Percentiles rank a stretch among this genome's conserved stretches.
Evolutionary conservation across 768 basidiomycete genomes (phyloP).

Genomic region (Suillus weaverae): DNA sequence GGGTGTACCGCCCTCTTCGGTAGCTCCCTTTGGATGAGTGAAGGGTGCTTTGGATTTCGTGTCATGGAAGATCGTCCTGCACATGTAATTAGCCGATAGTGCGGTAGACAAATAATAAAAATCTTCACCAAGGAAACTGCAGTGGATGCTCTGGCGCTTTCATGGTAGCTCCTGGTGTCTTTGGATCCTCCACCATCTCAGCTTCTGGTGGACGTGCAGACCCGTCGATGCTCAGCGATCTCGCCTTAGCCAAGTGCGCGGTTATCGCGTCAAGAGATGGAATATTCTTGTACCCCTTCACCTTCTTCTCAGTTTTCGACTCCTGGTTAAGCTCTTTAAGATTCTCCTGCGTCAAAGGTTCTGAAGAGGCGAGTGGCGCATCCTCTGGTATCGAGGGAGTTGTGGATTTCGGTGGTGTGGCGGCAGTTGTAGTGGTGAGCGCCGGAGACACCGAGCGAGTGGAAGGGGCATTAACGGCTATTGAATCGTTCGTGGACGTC

Average conservation of each 20-base stretch:
- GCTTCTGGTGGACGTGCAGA: constrained; percentile 72
- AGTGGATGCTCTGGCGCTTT: constrained; percentile 78
- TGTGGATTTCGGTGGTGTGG: constrained; percentile 43
- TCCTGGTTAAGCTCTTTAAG: constrained; percentile 66
- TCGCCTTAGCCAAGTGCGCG: constrained; percentile 69
- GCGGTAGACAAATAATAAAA: constrained; percentile 21
- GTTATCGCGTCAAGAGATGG: constrained; percentile 86
- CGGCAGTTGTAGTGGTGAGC: constrained; percentile 43
- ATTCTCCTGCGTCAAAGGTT: constrained; percentile 63
- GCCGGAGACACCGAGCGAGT: constrained; percentile 71
- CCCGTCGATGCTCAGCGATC: constrained; percentile 58
- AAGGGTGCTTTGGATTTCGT: constrained; percentile 71
- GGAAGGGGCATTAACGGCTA: constrained; percentile 62
- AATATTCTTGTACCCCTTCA: constrained; percentile 81
- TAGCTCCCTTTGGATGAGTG: constrained; percentile 41
- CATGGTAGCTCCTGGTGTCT: constrained; percentile 74
- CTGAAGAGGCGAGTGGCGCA: constrained; percentile 28
- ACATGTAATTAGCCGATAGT: constrained; percentile 1
- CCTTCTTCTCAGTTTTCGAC: constrained; percentile 40
- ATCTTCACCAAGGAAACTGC: constrained; percentile 70
- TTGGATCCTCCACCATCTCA: constrained; percentile 79
- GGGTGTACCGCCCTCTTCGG: constrained; percentile 32
- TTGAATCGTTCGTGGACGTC: constrained; percentile 54
- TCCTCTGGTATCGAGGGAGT: constrained; percentile 41
- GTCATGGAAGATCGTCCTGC: constrained; percentile 90